A percentile compares a stretch with the other conserved stretches of the same genome.
phyloP scores from a whole-genome alignment of 2,329 filamentous ascomycete species.

The Neoarthrinium moseri region DNA sequence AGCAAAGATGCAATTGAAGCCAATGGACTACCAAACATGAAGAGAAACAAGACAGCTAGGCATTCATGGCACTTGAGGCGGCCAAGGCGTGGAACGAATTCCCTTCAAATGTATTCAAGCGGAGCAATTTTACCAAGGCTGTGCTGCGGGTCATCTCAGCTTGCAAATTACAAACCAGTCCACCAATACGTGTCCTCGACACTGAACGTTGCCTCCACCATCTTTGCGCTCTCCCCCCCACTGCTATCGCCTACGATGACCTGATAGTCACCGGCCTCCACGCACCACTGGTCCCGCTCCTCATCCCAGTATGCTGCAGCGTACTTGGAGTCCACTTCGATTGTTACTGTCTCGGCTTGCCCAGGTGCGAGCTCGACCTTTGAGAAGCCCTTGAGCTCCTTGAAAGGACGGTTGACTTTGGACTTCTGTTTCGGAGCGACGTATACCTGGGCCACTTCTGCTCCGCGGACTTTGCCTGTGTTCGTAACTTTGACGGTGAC shows the following conservation, averaged over 20 bases:
- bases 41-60: too few species aligned
- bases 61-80: too few species aligned
- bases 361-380: conserved; percentile 64
- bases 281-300: conserved; percentile 61
- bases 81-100: too few species aligned
- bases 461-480: conserved; percentile 51
- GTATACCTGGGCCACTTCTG: conserved; percentile 60
- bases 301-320: conserved; percentile 72
- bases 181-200: conserved; percentile 65
- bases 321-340: conserved; percentile 62
- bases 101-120: too few species aligned
- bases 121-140: too few species aligned
- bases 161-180: conserved; percentile 55
- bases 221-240: conserved; percentile 40
- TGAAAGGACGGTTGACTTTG: conserved; percentile 54
- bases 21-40: too few species aligned
- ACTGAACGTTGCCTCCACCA: conserved; percentile 51
- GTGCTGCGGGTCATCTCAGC: too few species aligned
- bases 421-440: conserved; percentile 49
- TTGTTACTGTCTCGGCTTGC: conserved; percentile 53
- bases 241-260: conserved; percentile 63
- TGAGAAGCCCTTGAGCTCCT: conserved; percentile 64
- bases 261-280: conserved; percentile 64
- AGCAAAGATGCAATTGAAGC: too few species aligned
- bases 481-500: conserved; percentile 59